Conservation (phyloP, 768 basidiomycete genomes). For the Rhodotorula babjevae region DNA sequence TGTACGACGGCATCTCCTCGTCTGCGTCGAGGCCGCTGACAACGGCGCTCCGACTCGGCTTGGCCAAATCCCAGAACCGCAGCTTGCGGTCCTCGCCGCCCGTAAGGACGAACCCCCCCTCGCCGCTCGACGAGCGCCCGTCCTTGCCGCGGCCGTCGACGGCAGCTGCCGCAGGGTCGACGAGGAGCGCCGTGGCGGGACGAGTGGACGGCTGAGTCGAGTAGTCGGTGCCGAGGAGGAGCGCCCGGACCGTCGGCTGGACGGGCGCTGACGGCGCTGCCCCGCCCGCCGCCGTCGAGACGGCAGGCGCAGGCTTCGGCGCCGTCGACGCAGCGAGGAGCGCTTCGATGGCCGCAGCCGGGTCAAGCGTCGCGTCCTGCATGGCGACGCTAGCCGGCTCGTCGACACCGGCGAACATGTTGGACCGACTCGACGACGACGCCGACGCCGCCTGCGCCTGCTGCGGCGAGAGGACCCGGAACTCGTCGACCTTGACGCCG, state of each 20-base stretch:
- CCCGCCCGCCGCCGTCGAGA: no score
- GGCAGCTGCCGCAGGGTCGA: neutral
- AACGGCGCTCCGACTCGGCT: conserved; percentile 66
- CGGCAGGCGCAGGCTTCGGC: neutral
- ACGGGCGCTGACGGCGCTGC: neutral
- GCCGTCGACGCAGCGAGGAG: conserved; percentile 29
- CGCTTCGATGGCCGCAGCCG: conserved; percentile 40
- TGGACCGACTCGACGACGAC: conserved; percentile 10
- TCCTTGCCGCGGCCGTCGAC: neutral
- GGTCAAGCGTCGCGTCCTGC: conserved; percentile 25
- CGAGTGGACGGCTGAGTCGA: conserved; percentile 12
- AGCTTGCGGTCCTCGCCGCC: conserved; percentile 87
- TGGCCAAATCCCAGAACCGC: conserved; percentile 78
- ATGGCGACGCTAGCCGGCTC: conserved; percentile 4
- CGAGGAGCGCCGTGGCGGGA: neutral
- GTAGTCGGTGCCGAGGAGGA: conserved; percentile 41
- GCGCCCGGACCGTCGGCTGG: conserved; percentile 9
- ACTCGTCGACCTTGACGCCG: conserved; percentile 71
- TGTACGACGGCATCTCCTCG: conserved; percentile 69
- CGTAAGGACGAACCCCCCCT: conserved; percentile 61
- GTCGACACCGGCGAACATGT: conserved; percentile 16
- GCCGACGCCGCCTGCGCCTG: conserved; percentile 27
- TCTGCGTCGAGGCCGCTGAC: conserved; percentile 75
- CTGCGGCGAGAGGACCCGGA: conserved; percentile 42
- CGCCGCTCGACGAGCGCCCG: no score